phyloP scores from a whole-genome alignment of 73 alveolate species.

The Diophrys sp. region DNA sequence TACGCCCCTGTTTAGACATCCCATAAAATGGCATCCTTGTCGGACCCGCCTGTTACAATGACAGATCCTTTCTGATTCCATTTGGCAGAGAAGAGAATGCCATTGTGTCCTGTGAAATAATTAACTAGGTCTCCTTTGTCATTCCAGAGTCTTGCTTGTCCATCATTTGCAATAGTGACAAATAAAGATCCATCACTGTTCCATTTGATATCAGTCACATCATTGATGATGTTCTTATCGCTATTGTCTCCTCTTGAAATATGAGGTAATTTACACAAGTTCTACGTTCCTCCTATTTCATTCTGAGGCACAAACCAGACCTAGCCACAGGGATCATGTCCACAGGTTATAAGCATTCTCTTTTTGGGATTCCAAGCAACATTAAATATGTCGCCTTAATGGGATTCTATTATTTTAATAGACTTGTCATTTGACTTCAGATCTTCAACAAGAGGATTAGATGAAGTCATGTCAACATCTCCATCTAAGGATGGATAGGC shows the following conservation, averaged over 20 bases:
- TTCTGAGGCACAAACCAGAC: conserved; percentile 43
- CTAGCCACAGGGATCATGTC: conserved; percentile 30
- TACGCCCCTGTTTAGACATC: conserved; percentile 8
- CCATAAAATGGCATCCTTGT: conserved; percentile 33
- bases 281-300: not conserved
- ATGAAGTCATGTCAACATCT: not conserved
- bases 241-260: not conserved
- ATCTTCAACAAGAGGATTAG: not conserved
- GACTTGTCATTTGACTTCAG: conserved; percentile 1
- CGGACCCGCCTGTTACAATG: conserved; percentile 37
- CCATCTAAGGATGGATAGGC: not conserved
- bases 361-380: conserved; percentile 54
- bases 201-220: conserved; percentile 44
- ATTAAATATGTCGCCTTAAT: not conserved
- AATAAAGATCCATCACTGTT: conserved; percentile 35
- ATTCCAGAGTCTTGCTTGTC: conserved; percentile 48
- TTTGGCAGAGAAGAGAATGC: conserved; percentile 22
- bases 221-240: not conserved
- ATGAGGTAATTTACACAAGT: not conserved
- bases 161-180: conserved; percentile 53
- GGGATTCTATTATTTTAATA: conserved; percentile 4
- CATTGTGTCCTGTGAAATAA: not conserved
- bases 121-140: conserved; percentile 34
- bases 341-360: conserved; percentile 27
- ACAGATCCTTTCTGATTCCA: conserved; percentile 45